These are phyloP conservation scores for Aphanomyces astaci DNA, from an alignment of 352 stramenopile species.

Conservation along the genomic window DNA sequence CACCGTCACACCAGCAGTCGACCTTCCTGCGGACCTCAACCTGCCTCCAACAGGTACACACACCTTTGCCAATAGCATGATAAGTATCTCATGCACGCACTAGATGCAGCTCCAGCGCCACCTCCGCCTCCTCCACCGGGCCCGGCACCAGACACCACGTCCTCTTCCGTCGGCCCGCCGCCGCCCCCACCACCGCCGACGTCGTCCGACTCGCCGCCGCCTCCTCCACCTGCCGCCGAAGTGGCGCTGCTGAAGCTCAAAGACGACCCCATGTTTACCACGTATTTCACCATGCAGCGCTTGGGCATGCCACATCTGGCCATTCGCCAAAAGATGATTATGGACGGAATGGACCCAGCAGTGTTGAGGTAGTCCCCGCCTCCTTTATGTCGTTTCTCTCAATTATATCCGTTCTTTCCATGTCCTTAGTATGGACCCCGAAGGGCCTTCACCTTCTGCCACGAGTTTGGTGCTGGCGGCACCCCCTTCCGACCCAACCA, in stretches of 20 bases:
- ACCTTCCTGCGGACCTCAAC: slow-evolving; percentile 7
- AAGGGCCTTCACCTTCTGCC: slow-evolving; percentile 65
- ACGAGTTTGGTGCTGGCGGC: background rate
- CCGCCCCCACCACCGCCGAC: slow-evolving; percentile 1
- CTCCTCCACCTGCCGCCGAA: slow-evolving; percentile 35
- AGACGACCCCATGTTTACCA: slow-evolving; percentile 66
- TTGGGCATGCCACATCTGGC: slow-evolving; percentile 63
- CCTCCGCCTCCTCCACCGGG: slow-evolving; percentile 29
- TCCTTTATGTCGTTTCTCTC: background rate
- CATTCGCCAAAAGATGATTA: slow-evolving; percentile 71
- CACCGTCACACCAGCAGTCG: slow-evolving; percentile 23
- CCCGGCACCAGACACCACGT: slow-evolving; percentile 14
- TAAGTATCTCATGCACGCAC: background rate
- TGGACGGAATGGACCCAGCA: slow-evolving; percentile 60
- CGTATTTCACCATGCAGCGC: slow-evolving; percentile 75
- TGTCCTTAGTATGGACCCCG: slow-evolving; percentile 54
- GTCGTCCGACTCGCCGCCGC: slow-evolving; percentile 28
- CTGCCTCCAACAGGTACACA: slow-evolving; percentile 1
- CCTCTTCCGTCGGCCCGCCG: background rate
- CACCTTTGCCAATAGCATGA: background rate
- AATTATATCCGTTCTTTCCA: background rate
- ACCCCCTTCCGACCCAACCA: background rate
- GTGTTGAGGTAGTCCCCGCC: slow-evolving; percentile 35
- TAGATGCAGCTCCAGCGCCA: slow-evolving; percentile 28
- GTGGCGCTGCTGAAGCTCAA: slow-evolving; percentile 57